phyloP scores from a whole-genome alignment of 768 basidiomycete genomes.

The Amanita inopinata region DNA sequence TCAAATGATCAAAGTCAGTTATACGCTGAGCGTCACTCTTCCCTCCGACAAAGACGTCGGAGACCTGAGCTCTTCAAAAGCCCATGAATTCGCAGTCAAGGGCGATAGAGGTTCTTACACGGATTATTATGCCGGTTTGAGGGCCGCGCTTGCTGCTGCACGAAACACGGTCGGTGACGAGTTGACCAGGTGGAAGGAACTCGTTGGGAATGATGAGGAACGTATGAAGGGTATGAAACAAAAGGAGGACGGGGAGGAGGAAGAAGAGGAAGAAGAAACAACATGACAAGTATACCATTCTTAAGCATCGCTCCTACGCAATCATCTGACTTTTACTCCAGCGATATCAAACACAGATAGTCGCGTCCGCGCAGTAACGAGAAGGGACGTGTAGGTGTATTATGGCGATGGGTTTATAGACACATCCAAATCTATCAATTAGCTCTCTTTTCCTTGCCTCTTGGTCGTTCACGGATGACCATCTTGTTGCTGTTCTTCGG shows the following conservation, averaged over 20 bases:
- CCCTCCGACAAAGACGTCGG: not conserved
- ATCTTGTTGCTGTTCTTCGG: conserved; percentile 86
- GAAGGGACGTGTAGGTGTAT: conserved; percentile 1
- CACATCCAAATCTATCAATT: conserved; percentile 23
- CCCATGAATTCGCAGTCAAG: not conserved
- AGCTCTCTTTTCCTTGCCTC: conserved; percentile 50
- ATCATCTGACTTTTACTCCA: no score
- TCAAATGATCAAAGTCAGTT: conserved; percentile 3
- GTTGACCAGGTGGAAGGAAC: conserved; percentile 9
- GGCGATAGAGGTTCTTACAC: conserved; percentile 4
- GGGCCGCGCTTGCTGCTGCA: conserved; percentile 2
- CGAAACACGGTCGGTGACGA: conserved; percentile 7
- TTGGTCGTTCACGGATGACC: conserved; percentile 78
- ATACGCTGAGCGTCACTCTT: conserved; percentile 1
- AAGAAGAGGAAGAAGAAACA: conserved; percentile 3
- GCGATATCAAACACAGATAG: no score
- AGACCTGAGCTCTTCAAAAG: not conserved
- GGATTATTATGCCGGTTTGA: conserved; percentile 3
- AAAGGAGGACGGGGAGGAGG: not conserved
- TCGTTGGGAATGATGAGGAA: conserved; percentile 9
- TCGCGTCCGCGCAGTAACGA: no score
- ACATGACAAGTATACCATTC: no score
- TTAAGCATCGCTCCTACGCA: no score
- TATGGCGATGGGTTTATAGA: conserved; percentile 1
- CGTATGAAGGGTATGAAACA: not conserved